Evolutionary conservation across 306 rosid species (phyloP), one percentile per base, ranked within the genome.

Genomic region (Biancaea sappan): DNA sequence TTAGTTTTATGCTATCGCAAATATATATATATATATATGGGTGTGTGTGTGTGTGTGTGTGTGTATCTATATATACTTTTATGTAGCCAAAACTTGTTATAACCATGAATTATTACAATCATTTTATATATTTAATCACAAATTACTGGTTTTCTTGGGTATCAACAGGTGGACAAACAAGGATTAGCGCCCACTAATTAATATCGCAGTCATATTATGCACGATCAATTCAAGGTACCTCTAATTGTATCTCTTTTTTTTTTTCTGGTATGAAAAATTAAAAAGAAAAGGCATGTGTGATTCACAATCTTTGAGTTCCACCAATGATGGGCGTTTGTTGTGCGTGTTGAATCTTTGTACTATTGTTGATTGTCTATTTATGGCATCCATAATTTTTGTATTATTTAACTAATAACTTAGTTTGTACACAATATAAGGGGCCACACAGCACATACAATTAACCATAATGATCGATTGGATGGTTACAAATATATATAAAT

Each of bases 281-380:
- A 18, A 19, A 50, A 50, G 26, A 48, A 16, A 14, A 54, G 41
- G 61, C 63, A 53, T 72, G 79, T 53, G 82, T 69, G 71, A 43
- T 35, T 79, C 74, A 70, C 76, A 37, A 74, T 72, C 24, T 38
- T 80, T 60, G 19, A 40, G 52, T 10, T 60, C 22, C 29, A 15
- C 78, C 70, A 48, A 79, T 74, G 1, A 50, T 63, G 56, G 52
- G 52, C 9, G 21, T 47, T 65, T 82, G 40, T 29, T 69, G 28
- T 82, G 83, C 66, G 75, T 54, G 59, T 75, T 83, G 76, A 59
- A 65, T 75, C 71, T 71, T 44, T 44, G 51, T 32, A 66, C 61
- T 35, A 28, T 38, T 65, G 38, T 78, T 40, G 74, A 50, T 53
- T 58, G 50, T 83, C 78, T 70, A 74, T 70, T 47, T 48, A 58